Evolutionary conservation across 176 grass and related monocot genomes (phyloP).

Genomic region (Avena sativa): DNA sequence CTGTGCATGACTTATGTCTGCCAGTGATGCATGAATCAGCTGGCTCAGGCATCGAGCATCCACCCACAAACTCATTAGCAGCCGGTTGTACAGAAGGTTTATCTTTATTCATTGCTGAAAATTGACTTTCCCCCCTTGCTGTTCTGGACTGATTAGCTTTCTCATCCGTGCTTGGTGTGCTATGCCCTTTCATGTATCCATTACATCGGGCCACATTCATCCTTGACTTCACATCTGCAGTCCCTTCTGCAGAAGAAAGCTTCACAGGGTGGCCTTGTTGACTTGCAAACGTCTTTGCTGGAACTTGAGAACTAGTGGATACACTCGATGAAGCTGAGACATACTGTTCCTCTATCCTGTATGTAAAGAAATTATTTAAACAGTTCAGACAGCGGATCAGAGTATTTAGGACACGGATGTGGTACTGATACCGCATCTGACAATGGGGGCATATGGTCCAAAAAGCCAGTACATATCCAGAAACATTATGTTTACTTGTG

Average conservation of each 20-base stretch:
- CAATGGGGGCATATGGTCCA: slow-evolving; percentile 82
- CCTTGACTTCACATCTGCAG: slow-evolving; percentile 32
- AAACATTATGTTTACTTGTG: slow-evolving; percentile 48
- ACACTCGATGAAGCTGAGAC: slow-evolving; percentile 42
- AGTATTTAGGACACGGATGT: slow-evolving; percentile 51
- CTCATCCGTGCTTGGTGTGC: slow-evolving; percentile 21
- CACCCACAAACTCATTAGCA: slow-evolving; percentile 31
- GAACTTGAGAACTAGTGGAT: slow-evolving; percentile 47
- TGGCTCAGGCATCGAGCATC: slow-evolving; percentile 13
- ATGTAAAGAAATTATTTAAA: slow-evolving; percentile 61
- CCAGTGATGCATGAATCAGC: slow-evolving; percentile 23
- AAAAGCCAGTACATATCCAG: slow-evolving; percentile 52
- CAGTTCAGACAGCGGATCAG: slow-evolving; percentile 63
- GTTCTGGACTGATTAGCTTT: slow-evolving; percentile 47
- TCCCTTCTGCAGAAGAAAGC: slow-evolving; percentile 39
- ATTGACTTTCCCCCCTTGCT: slow-evolving; percentile 41
- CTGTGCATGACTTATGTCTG: slow-evolving; percentile 31
- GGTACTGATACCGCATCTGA: slow-evolving; percentile 64
- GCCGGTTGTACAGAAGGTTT: slow-evolving; percentile 38
- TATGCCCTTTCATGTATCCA: slow-evolving; percentile 36
- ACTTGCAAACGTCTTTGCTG: slow-evolving; percentile 42
- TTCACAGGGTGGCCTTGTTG: slow-evolving; percentile 47
- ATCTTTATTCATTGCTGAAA: slow-evolving; percentile 37
- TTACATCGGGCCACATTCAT: slow-evolving; percentile 40
- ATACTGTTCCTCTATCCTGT: slow-evolving; percentile 42